These are phyloP conservation scores for Penicillium ochrochloron DNA, from an alignment of 495 filamentous ascomycete species.

Conservation along the genomic window DNA sequence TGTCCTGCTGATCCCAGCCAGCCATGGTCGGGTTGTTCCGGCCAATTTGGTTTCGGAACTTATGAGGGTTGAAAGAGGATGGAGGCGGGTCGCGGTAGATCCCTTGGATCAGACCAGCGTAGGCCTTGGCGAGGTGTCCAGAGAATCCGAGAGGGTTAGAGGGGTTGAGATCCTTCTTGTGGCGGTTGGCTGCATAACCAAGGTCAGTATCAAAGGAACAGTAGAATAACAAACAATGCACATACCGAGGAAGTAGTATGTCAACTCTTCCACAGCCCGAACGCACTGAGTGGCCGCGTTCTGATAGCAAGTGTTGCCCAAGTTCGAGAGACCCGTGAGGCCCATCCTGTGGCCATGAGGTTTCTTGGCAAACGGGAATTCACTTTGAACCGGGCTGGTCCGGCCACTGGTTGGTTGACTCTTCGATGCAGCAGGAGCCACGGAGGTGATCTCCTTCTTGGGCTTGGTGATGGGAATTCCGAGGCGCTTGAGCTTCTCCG, in stretches of 20 bases:
- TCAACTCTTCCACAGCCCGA: slow-evolving; percentile 87
- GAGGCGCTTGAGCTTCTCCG: slow-evolving; percentile 43
- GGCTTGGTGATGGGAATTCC: slow-evolving; percentile 45
- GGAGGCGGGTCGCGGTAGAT: slow-evolving; percentile 66
- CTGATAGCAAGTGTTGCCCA: slow-evolving; percentile 99
- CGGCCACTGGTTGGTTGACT: slow-evolving; percentile 57
- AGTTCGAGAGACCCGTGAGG: slow-evolving; percentile 76
- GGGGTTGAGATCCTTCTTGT: slow-evolving; percentile 78
- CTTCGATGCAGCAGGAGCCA: slow-evolving; percentile 42
- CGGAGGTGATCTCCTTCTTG: slow-evolving; percentile 38
- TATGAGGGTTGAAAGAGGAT: slow-evolving; percentile 68
- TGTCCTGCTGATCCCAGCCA: slow-evolving; percentile 95
- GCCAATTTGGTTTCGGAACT: slow-evolving; percentile 82
- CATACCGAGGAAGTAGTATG: slow-evolving; percentile 81
- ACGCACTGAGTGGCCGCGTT: slow-evolving; percentile 96
- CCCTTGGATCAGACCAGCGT: slow-evolving; percentile 70
- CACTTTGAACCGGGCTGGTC: slow-evolving; percentile 62
- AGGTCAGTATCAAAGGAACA: slow-evolving; percentile 19
- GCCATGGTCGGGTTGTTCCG: slow-evolving; percentile 82
- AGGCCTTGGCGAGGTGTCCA: slow-evolving; percentile 81
- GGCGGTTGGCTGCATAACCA: slow-evolving; percentile 58
- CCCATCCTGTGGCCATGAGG: slow-evolving; percentile 58
- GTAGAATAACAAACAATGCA: slow-evolving; percentile 15
- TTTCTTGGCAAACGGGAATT: slow-evolving; percentile 69
- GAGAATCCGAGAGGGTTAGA: slow-evolving; percentile 82